These are phyloP conservation scores for Alternaria ventricosa DNA, from an alignment of 2,329 filamentous ascomycete species.

Conservation along the genomic window DNA sequence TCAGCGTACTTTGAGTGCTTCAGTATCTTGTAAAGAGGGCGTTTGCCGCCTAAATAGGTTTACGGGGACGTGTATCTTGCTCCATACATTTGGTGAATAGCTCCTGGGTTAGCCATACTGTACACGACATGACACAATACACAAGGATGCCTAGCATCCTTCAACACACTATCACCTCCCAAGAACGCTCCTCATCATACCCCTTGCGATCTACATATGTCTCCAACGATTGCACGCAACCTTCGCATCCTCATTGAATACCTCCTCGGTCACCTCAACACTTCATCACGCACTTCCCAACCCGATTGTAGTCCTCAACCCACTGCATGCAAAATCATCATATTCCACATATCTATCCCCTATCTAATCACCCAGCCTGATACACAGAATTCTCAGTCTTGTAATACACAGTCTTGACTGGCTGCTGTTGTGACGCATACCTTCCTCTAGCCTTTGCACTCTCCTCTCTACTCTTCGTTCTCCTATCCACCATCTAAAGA, in stretches of 20 bases:
- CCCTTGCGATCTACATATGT: neutral
- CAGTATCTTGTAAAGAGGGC: fast-evolving
- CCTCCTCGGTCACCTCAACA: neutral
- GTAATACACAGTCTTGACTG: constrained; percentile 2
- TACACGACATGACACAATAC: neutral
- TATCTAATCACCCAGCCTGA: neutral
- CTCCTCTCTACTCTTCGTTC: neutral
- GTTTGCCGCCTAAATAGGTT: neutral
- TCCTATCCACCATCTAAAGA: constrained; percentile 1
- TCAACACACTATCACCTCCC: neutral
- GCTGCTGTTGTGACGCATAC: neutral
- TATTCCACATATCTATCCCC: neutral
- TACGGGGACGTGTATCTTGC: neutral
- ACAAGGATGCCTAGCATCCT: neutral
- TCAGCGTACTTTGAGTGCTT: neutral
- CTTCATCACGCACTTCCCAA: neutral
- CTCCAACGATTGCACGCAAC: fast-evolving
- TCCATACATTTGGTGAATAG: neutral
- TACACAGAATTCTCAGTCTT: constrained; percentile 12
- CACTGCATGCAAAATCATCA: neutral
- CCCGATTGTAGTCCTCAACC: neutral
- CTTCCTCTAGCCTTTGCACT: neutral
- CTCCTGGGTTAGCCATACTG: neutral
- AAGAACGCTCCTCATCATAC: neutral
- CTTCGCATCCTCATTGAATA: too few relatives aligned